Base-by-base conservation (phyloP, 2,329 filamentous ascomycete species). In the Colletotrichum lini region DNA sequence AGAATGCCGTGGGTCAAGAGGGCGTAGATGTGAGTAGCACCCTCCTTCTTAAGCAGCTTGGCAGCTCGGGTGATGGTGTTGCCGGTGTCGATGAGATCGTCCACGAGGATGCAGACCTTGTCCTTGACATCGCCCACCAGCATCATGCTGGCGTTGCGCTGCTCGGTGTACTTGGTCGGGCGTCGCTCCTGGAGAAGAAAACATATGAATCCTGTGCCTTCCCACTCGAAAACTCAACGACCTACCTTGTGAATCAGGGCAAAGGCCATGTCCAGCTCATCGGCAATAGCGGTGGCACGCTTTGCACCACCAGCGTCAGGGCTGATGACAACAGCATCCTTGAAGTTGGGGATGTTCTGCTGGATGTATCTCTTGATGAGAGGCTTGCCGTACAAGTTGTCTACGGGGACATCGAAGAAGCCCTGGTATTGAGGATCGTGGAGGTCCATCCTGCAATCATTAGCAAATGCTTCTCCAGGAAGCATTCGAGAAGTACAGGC, bases 371-470 rank as follows among this genome's bases (percentile, higher is more conserved):
- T 88, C 79, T 92, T 90, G 65, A 93, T 85, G 61, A 95, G 84
- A 60, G 93, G 92, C 76, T 93, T 91, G 67, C 92, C 96, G 83
- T 98, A 98, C 21, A 99, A 88, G 81, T 99, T 99, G 84, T 99
- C 96, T 67, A 99, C 96, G 2, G 96, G 96, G 70, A 98, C 98
- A 79, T 99, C 96, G 79, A 99, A 98, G 87, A 98, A 99, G 65
- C 96, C 96, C 83, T 99, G 96, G 79, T 98, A 98, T 82, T 99
- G 95, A 52, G 94, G 93, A 81, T 98, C 96, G 80, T 96, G 94
- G 63, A 99, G 88, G 79, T 99, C 96, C 93, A 99, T 97, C 71
- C 72, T 74, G 72, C 58, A 62, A 42, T 54, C 23, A 75, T 80
- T 76, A 80, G 79, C 58, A 44, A 50, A 57, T 72, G 70, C 70